Conservation (phyloP, 768 basidiomycete genomes). For the Trametes cinnabarina region DNA sequence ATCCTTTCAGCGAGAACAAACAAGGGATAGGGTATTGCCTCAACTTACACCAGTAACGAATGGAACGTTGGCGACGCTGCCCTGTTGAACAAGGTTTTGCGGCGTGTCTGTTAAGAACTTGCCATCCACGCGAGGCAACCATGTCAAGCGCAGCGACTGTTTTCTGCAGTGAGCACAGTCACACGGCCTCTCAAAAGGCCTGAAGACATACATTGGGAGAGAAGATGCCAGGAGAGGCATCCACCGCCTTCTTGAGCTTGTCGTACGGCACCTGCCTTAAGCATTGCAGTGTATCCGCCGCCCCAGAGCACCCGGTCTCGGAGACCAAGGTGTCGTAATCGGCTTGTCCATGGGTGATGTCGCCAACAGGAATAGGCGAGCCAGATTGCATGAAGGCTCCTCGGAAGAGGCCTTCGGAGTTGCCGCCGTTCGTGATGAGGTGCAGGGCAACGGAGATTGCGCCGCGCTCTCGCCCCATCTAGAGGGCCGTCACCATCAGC, state of each 20-base stretch:
- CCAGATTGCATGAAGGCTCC: slow-evolving; percentile 39
- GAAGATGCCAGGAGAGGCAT: slow-evolving; percentile 34
- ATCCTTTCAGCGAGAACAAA: neutral
- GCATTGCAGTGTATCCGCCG: slow-evolving; percentile 41
- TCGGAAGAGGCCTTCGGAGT: slow-evolving; percentile 25
- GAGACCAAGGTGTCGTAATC: slow-evolving; percentile 42
- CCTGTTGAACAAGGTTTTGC: slow-evolving; percentile 40
- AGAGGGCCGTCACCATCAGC: neutral
- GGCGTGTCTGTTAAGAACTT: slow-evolving; percentile 43
- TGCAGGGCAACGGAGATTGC: slow-evolving; percentile 35
- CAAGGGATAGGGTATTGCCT: neutral
- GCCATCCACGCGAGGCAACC: slow-evolving; percentile 51
- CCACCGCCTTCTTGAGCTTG: slow-evolving; percentile 32
- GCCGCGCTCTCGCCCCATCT: slow-evolving; percentile 39
- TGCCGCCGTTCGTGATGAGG: slow-evolving; percentile 25
- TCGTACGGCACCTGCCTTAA: slow-evolving; percentile 37
- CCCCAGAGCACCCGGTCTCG: slow-evolving; percentile 35
- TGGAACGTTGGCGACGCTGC: slow-evolving; percentile 47
- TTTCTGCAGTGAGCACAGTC: slow-evolving; percentile 25
- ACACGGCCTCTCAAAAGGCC: neutral
- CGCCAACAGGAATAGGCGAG: slow-evolving; percentile 19
- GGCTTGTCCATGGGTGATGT: slow-evolving; percentile 28
- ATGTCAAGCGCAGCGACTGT: slow-evolving; percentile 46
- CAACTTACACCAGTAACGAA: slow-evolving; percentile 42
- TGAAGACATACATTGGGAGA: slow-evolving; percentile 32